Evolutionary conservation across 208 protist genomes (phyloP), one percentile per base, ranked within the genome.

Genomic region (Vickermania ingenoplastis): DNA sequence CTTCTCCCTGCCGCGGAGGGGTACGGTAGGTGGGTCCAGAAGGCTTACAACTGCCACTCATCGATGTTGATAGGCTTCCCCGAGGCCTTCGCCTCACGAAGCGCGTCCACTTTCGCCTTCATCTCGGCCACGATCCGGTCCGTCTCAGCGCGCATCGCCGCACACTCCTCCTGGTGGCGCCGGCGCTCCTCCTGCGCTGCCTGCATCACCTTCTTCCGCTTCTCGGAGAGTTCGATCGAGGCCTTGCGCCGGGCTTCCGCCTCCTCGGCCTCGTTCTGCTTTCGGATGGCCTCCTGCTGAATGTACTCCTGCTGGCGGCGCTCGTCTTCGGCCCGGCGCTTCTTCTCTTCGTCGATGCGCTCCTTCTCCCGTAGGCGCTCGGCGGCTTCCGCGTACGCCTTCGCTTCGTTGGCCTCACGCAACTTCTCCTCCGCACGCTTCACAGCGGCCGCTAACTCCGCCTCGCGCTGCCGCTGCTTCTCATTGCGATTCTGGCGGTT

Each of bases 121-220:
- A 94, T 94, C 60, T 89, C 86, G 2, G 80, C 79, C 56, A 91
- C 86, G 48, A 94, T 94, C 41, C 81, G 73, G 58, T 94, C 86
- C 13, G 86, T 91, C 58, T 94, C 83, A 11, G 64, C 69, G 41
- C 86, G 77, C 86, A 91, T 94, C 23, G 74, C 80, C 1, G 77
- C 77, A 49, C 90, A 70, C 41, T 89, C 80, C 31, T 83, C 75
- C 67, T 83, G 72, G 50, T 94, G 86, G 13, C 63, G 67, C 58
- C 73, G 57, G 24, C 83, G 67, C 59, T 89, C 86, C 48, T 73
- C 45, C 66, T 77, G 54, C 73, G 87, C 74, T 28, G 73, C 69
- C 22, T 83, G 63, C 41, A 94, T 75, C 50, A 91, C 71, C 21
- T 79, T 71, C 62, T 74, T 67, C 28, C 81, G 63, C 59, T 87